Evolutionary conservation across 176 grass and related monocot species (phyloP), one percentile per base, ranked within the genome.

Genomic region (Paspalum vaginatum): DNA sequence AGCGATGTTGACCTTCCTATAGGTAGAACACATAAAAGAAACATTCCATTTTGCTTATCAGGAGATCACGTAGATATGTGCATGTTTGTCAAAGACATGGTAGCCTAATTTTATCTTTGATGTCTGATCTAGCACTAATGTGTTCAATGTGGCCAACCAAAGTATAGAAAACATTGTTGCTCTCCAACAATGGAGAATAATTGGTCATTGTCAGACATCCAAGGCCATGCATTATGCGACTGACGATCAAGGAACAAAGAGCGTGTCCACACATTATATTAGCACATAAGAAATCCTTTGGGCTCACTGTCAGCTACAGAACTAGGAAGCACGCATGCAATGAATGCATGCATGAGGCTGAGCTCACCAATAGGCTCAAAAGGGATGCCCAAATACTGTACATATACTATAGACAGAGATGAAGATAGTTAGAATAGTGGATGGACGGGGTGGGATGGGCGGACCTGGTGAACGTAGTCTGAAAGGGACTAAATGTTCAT

Each of bases 11-110:
- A 75, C 87, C 63, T 63, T 52, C 32, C n/a, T 47, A 7, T 38
- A 27, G 37, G 11, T 61, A 64, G 32, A 66, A 79, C 67, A 16
- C 45, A 79, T 72, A 45, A 37, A 55, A 5, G 3, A 0, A 70
- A 47, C 56, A 20, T 70, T 70, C 65, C 25, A 81, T 84, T 84
- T 79, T 79, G 42, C 45, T 83, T 61, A 72, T 59, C n/a, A 46
- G 40, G 11, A 47, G 7, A 57, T 40, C 50, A 79, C 52, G 54
- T 10, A 7, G 4, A 50, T 15, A 11, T 5, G 50, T 65, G 43
- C 26, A 60, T 50, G 68, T 50, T 8, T 68, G 17, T 43, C 50
- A 65, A 14, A 6, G 21, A 47, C 37, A 24, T 47, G 45, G 9
- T 11, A 65, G 61, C 14, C 74, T 49, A 48, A 12, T 59, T 81